Evolutionary conservation across 2,329 filamentous ascomycete genomes (phyloP).

Genomic region (Aspergillus chevalieri): DNA sequence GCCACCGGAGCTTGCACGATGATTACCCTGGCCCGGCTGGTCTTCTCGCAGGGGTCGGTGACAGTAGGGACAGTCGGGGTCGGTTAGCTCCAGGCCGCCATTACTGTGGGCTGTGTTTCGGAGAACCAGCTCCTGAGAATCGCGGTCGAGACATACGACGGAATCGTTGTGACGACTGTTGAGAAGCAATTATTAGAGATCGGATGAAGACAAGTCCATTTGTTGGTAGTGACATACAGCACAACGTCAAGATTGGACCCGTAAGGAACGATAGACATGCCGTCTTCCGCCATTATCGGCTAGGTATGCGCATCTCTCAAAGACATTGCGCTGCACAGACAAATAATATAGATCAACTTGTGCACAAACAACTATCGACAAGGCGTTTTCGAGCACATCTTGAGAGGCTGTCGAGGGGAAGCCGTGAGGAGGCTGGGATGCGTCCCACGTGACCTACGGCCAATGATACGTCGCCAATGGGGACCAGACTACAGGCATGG

Average conservation of each 20-base stretch:
- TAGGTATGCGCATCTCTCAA: slow-evolving; percentile 10
- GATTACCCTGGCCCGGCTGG: slow-evolving; percentile 34
- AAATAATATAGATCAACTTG: neutral
- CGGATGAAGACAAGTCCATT: neutral
- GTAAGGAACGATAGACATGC: slow-evolving; percentile 41
- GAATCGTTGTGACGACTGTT: slow-evolving; percentile 82
- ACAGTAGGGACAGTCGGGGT: slow-evolving; percentile 87
- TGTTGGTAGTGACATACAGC: slow-evolving; percentile 29
- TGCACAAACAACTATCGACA: too few species aligned
- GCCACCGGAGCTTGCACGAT: slow-evolving; percentile 24
- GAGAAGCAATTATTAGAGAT: slow-evolving; percentile 9
- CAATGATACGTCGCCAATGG: neutral
- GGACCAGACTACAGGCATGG: neutral
- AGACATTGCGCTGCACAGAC: neutral
- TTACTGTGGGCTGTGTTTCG: slow-evolving; percentile 51
- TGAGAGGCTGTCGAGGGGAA: neutral
- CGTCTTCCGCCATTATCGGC: slow-evolving; percentile 29
- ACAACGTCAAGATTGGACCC: slow-evolving; percentile 40
- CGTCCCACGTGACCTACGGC: slow-evolving; percentile 16
- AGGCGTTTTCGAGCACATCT: too few species aligned
- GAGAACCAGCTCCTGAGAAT: slow-evolving; percentile 78
- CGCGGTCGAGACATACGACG: slow-evolving; percentile 82
- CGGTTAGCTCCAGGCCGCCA: slow-evolving; percentile 50
- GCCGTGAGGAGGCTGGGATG: slow-evolving; percentile 9
- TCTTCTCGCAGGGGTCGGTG: slow-evolving; percentile 62